A percentile compares a stretch with the other conserved stretches of the same genome.
phyloP scores from a whole-genome alignment of 2,329 filamentous ascomycete species.

The Setomelanomma holmii region DNA sequence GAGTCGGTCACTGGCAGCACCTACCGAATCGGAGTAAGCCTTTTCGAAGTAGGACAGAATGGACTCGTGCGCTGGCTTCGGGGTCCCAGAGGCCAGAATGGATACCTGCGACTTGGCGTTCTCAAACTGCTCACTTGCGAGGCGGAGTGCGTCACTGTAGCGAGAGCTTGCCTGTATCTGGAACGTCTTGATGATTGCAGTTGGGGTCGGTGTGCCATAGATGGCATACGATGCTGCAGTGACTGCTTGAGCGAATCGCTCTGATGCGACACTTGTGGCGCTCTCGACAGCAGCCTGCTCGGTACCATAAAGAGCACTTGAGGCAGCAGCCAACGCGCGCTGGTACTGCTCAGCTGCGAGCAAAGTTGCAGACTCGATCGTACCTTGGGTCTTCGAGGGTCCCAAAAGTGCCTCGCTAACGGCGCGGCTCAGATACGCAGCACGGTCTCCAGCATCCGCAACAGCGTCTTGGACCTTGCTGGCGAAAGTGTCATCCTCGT shows the following conservation, averaged over 20 bases:
- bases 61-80: conserved; percentile 72
- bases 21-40: conserved; percentile 71
- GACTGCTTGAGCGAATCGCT: conserved; percentile 64
- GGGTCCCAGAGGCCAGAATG: conserved; percentile 70
- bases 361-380: conserved; percentile 59
- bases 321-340: conserved; percentile 64
- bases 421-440: conserved; percentile 61
- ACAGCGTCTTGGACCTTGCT: conserved; percentile 60
- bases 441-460: conserved; percentile 60
- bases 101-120: conserved; percentile 73
- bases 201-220: conserved; percentile 59
- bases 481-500: conserved; percentile 53
- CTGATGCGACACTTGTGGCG: conserved; percentile 59
- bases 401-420: conserved; percentile 63
- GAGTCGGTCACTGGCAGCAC: conserved; percentile 66
- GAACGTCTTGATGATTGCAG: conserved; percentile 53
- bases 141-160: conserved; percentile 70
- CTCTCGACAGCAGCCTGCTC: conserved; percentile 51
- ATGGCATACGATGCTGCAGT: conserved; percentile 65
- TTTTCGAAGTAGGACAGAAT: conserved; percentile 72
- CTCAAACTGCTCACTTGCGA: conserved; percentile 70
- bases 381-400: conserved; percentile 54
- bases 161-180: conserved; percentile 60
- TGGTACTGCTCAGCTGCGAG: conserved; percentile 64
- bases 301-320: conserved; percentile 62